These are phyloP conservation scores for Stenocarpella maydis DNA, from an alignment of 2,329 filamentous ascomycete species.

Conservation along the genomic window DNA sequence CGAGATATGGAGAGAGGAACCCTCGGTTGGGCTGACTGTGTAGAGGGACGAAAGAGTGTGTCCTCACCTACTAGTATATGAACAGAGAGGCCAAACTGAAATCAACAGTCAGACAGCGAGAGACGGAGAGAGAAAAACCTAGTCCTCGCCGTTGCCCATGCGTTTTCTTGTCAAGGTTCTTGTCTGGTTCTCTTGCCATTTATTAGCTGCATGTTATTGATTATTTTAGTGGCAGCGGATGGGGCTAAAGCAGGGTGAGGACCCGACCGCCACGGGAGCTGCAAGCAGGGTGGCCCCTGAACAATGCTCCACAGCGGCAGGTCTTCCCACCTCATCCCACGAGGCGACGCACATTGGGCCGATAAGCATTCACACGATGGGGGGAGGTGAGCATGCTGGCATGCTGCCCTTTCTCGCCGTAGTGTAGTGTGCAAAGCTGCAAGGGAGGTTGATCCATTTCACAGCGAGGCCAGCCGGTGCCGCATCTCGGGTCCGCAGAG, in stretches of 20 bases:
- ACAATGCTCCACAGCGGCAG: constrained; percentile 22
- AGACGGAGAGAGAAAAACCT: not conserved
- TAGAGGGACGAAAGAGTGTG: not conserved
- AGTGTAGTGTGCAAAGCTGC: no score
- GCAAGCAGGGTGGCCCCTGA: constrained; percentile 24
- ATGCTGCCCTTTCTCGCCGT: not conserved
- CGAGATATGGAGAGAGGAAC: constrained; percentile 4
- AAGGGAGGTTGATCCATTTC: not conserved
- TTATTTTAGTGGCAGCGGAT: constrained; percentile 19
- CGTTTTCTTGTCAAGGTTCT: constrained; percentile 23
- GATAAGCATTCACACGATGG: constrained; percentile 21
- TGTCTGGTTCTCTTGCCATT: constrained; percentile 21
- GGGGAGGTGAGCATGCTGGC: constrained; percentile 4
- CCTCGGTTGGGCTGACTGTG: not conserved
- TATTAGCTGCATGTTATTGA: constrained; percentile 30
- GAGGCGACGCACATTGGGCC: constrained; percentile 23
- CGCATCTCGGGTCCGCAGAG: not conserved
- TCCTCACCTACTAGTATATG: constrained; percentile 26
- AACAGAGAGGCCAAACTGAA: constrained; percentile 5
- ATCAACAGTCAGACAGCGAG: not conserved
- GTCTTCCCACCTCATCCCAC: constrained; percentile 25
- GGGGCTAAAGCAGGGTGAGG: constrained; percentile 18
- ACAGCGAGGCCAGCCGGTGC: constrained; percentile 9
- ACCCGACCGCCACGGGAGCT: constrained; percentile 24
- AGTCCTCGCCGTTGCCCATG: not conserved